Conservation (phyloP, 768 basidiomycete species). For the Hygrophorus pudorinus region DNA sequence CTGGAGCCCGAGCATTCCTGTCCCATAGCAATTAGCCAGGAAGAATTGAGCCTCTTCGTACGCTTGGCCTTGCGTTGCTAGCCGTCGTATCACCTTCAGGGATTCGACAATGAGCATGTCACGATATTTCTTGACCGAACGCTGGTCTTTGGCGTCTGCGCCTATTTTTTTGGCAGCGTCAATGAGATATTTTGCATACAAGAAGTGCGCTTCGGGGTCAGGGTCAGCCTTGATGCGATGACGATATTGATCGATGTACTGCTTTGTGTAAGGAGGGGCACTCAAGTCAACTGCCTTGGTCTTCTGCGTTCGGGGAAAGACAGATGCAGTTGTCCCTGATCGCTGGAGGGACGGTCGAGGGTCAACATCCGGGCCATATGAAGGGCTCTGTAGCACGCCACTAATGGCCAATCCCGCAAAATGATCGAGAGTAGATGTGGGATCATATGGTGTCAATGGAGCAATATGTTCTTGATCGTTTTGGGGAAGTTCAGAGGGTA, state of each 20-base stretch:
- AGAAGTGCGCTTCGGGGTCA: slow-evolving; percentile 95
- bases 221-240: slow-evolving; percentile 95
- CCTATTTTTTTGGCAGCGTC: slow-evolving; percentile 94
- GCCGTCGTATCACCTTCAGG: slow-evolving; percentile 82
- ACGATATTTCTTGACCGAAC: slow-evolving; percentile 82
- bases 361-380: slow-evolving; percentile 39
- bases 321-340: slow-evolving; percentile 46
- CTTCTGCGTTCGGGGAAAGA: slow-evolving; percentile 49
- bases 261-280: slow-evolving; percentile 84
- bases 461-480: not conserved
- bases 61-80: slow-evolving; percentile 86
- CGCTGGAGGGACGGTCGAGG: slow-evolving; percentile 47
- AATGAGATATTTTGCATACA: slow-evolving; percentile 97
- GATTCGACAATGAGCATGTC: slow-evolving; percentile 82
- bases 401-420: too few relatives aligned
- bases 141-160: slow-evolving; percentile 60
- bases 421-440: too few relatives aligned
- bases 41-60: slow-evolving; percentile 98
- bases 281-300: slow-evolving; percentile 76
- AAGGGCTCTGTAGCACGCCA: not conserved
- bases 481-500: not conserved
- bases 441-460: not conserved
- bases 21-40: slow-evolving; percentile 94
- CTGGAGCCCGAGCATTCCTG: slow-evolving; percentile 88
- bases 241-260: slow-evolving; percentile 96